Percentiles rank a stretch among this genome's conserved stretches.
These are phyloP conservation scores for Suhomyces maxii DNA, from an alignment of 1,139 yeast genomes.

Conservation along the genomic window DNA sequence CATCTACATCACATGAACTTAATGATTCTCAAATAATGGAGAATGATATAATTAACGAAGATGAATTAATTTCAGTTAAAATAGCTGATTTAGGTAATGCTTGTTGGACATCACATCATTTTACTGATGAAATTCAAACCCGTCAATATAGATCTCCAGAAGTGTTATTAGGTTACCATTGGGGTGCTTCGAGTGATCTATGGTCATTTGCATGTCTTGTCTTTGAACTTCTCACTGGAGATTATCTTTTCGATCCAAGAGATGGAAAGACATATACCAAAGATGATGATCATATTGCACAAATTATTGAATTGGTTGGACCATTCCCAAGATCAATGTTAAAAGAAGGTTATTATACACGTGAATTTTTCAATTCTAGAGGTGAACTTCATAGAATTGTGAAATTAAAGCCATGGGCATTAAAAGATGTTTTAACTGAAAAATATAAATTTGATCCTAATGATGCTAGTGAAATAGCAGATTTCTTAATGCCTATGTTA, in stretches of 20 bases:
- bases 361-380: slow-evolving; percentile 42
- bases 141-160: slow-evolving; percentile 52
- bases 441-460: slow-evolving; percentile 38
- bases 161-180: slow-evolving; percentile 47
- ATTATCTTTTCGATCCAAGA: slow-evolving; percentile 49
- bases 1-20: slow-evolving; percentile 13
- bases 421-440: slow-evolving; percentile 47
- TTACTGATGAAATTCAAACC: slow-evolving; percentile 53
- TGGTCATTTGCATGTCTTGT: slow-evolving; percentile 52
- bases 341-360: slow-evolving; percentile 43
- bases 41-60: slow-evolving; percentile 38
- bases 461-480: slow-evolving; percentile 37
- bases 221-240: slow-evolving; percentile 50
- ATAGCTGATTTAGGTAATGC: slow-evolving; percentile 55
- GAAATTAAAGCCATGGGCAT: slow-evolving; percentile 51
- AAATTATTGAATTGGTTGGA: slow-evolving; percentile 47
- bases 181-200: slow-evolving; percentile 52
- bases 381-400: slow-evolving; percentile 28
- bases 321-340: slow-evolving; percentile 45
- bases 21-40: slow-evolving; percentile 6
- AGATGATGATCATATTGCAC: slow-evolving; percentile 54
- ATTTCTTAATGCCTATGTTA: slow-evolving; percentile 73
- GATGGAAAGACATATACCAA: slow-evolving; percentile 48
- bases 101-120: slow-evolving; percentile 51
- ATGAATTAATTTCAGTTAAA: slow-evolving; percentile 48